Conservation (phyloP, 768 basidiomycete species). For the Xerocomellus amylosporus region DNA sequence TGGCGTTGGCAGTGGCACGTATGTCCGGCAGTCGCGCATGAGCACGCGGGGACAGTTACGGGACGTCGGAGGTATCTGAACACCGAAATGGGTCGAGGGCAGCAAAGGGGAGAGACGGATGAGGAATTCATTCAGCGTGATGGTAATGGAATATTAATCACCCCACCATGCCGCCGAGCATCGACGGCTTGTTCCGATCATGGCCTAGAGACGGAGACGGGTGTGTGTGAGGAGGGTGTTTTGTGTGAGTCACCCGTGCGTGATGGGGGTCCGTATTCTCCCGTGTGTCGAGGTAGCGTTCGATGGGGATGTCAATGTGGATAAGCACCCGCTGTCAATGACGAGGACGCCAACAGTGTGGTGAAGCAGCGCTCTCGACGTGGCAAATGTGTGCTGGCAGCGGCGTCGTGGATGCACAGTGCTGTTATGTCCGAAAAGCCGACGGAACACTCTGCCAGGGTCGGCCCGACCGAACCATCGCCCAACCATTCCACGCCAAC, state of each 20-base stretch:
- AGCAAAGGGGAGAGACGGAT: not conserved
- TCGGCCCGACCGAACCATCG: no score
- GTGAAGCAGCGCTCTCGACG: no score
- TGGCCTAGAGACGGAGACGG: conserved; percentile 1
- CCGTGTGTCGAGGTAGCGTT: conserved; percentile 1
- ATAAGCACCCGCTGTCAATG: conserved; percentile 12
- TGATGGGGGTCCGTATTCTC: conserved; percentile 10
- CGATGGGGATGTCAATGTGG: not conserved
- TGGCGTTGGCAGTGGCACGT: conserved; percentile 4
- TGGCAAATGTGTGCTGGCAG: no score
- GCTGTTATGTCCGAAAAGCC: no score
- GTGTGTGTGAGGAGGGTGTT: not conserved
- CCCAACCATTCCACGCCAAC: conserved; percentile 12
- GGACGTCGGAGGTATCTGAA: not conserved
- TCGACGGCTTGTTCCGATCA: conserved; percentile 8
- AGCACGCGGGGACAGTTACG: not conserved
- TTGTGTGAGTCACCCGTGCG: not conserved
- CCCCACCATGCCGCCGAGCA: conserved; percentile 1
- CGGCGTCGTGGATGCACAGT: no score
- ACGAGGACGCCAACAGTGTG: no score
- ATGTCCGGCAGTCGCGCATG: not conserved
- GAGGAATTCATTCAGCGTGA: not conserved
- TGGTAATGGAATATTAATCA: not conserved
- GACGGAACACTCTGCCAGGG: no score
- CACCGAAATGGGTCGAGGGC: not conserved